Evolutionary conservation across 495 filamentous ascomycete genomes (phyloP).

Genomic region (Talaromyces borbonicus): DNA sequence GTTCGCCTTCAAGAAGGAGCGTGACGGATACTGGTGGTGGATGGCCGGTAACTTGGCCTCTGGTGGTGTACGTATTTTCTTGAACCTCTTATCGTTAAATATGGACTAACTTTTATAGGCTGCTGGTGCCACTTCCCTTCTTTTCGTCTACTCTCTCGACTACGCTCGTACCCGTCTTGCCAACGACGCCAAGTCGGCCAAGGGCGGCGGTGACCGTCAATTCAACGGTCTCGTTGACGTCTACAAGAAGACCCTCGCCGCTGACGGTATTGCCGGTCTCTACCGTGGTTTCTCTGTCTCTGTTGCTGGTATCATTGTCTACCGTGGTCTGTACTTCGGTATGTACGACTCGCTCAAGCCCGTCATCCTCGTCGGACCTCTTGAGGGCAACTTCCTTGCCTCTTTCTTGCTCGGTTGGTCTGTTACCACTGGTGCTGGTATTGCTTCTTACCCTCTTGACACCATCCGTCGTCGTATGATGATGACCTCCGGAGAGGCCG

Average conservation of each 20-base stretch:
- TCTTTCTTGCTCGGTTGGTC: conserved; percentile 97
- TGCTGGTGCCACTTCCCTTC: conserved; percentile 98
- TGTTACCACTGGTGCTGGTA: conserved; percentile 99
- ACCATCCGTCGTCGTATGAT: conserved; percentile 99
- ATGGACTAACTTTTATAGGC: conserved; percentile 44
- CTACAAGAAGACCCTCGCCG: conserved; percentile 99
- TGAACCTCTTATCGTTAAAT: background rate
- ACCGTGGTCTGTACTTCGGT: conserved; percentile 99
- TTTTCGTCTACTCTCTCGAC: conserved; percentile 99
- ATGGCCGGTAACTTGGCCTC: conserved; percentile 99
- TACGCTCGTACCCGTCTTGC: conserved; percentile 99
- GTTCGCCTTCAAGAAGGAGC: conserved; percentile 99
- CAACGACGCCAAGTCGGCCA: conserved; percentile 99
- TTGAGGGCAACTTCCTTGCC: conserved; percentile 97
- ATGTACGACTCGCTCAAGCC: conserved; percentile 99
- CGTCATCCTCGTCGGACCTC: conserved; percentile 80
- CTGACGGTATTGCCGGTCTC: conserved; percentile 96
- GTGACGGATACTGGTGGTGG: conserved; percentile 97
- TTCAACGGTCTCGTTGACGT: conserved; percentile 99
- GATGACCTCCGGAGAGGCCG: conserved; percentile 95
- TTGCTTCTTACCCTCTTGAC: conserved; percentile 98
- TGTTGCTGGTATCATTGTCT: conserved; percentile 96
- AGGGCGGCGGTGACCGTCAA: conserved; percentile 86
- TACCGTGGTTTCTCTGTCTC: conserved; percentile 99
- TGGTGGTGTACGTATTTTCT: conserved; percentile 75